phyloP scores from a whole-genome alignment of 2,329 filamentous ascomycete species.

The Ceratocystis ficicola region DNA sequence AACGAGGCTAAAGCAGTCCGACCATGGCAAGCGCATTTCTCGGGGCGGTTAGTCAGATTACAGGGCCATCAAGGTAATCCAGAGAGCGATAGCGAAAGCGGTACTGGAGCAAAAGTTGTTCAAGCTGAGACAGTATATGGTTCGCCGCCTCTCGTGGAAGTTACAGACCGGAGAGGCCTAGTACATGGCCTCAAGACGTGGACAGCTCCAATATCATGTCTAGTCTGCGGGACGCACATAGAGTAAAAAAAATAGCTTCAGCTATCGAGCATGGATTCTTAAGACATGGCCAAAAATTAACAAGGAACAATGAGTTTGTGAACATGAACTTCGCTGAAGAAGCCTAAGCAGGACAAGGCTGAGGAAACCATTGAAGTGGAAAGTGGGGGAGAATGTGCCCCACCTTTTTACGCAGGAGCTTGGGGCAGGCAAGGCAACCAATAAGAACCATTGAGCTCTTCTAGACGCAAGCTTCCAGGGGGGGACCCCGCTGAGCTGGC shows the following conservation, averaged over 20 bases:
- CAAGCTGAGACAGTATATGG: conserved; percentile 26
- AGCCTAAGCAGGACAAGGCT: not conserved
- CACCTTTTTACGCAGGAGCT: conserved; percentile 21
- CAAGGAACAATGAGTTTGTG: not conserved
- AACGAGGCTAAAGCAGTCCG: conserved; percentile 28
- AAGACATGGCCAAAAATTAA: not conserved
- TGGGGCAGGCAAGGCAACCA: conserved; percentile 16
- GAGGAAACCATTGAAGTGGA: not conserved
- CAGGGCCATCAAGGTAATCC: not conserved
- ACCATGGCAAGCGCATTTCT: conserved; percentile 42
- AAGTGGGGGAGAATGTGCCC: not conserved
- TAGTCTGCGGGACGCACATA: conserved; percentile 35
- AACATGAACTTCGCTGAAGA: not conserved
- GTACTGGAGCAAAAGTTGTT: conserved; percentile 29
- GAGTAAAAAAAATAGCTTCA: conserved; percentile 34
- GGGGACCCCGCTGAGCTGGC: conserved; percentile 17
- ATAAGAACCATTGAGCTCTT: not conserved
- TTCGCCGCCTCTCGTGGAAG: conserved; percentile 38
- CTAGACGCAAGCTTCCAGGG: conserved; percentile 5
- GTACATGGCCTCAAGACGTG: conserved; percentile 40
- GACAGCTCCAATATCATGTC: conserved; percentile 41
- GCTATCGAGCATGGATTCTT: not conserved
- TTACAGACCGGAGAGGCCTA: conserved; percentile 40
- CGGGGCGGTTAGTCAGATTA: conserved; percentile 34
- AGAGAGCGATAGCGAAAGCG: not conserved